Conservation (phyloP, 2,329 filamentous ascomycete species). For the Epichloe coenophiala region DNA sequence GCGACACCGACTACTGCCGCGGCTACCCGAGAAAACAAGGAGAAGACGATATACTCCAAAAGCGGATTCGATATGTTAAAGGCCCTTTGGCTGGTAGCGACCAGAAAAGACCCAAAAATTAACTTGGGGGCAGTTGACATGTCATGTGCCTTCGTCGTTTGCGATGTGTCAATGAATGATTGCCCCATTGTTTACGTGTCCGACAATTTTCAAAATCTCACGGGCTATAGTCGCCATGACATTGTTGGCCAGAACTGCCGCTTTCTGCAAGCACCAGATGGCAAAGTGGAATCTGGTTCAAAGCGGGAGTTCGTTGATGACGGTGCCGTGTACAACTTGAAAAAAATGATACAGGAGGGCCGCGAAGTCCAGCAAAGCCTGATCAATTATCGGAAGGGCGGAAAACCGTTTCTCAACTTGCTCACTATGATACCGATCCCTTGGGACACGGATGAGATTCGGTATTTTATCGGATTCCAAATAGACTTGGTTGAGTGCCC, state of each 20-base stretch:
- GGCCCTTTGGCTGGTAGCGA: constrained; percentile 70
- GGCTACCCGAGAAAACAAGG: constrained; percentile 21
- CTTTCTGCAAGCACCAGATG: constrained; percentile 82
- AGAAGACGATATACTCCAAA: constrained; percentile 71
- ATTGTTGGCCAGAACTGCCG: constrained; percentile 87
- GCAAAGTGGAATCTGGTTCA: constrained; percentile 64
- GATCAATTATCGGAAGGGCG: constrained; percentile 92
- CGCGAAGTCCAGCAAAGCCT: constrained; percentile 81
- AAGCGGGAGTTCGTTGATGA: constrained; percentile 84
- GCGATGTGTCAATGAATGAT: constrained; percentile 77
- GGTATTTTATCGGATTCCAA: constrained; percentile 89
- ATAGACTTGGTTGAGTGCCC: constrained; percentile 90
- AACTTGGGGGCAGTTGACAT: constrained; percentile 87
- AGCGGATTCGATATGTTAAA: constrained; percentile 90
- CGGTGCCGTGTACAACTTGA: constrained; percentile 69
- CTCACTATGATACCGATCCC: constrained; percentile 92
- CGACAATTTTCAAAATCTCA: constrained; percentile 86
- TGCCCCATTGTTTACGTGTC: constrained; percentile 91
- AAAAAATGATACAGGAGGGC: constrained; percentile 60
- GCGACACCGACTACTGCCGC: constrained; percentile 20
- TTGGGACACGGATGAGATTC: constrained; percentile 64
- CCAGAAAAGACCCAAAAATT: constrained; percentile 70
- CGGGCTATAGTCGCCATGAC: constrained; percentile 81
- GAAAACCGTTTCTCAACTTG: constrained; percentile 88
- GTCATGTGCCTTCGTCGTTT: constrained; percentile 92